phyloP scores from a whole-genome alignment of 352 stramenopile genomes.

The Pythium oligandrum region DNA sequence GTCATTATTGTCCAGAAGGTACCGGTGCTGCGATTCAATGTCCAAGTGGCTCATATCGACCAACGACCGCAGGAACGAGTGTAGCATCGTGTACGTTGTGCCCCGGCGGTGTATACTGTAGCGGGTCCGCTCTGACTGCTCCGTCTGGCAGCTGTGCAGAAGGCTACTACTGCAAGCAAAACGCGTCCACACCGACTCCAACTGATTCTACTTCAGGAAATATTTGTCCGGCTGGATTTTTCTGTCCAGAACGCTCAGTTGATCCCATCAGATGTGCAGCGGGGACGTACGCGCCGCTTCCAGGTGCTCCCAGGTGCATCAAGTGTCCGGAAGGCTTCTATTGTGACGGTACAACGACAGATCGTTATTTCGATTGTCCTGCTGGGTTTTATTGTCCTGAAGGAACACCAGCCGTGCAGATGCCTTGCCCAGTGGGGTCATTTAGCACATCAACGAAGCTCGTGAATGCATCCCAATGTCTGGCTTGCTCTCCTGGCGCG shows the following conservation, averaged over 20 bases:
- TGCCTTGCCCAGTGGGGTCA: slow-evolving; percentile 63
- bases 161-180: slow-evolving; percentile 82
- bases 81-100: slow-evolving; percentile 64
- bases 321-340: slow-evolving; percentile 60
- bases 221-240: slow-evolving; percentile 53
- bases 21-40: slow-evolving; percentile 51
- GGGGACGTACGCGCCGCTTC: slow-evolving; percentile 28
- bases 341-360: slow-evolving; percentile 48
- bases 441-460: slow-evolving; percentile 44
- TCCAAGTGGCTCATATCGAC: slow-evolving; percentile 53
- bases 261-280: slow-evolving; percentile 37
- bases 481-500: slow-evolving; percentile 28
- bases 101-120: slow-evolving; percentile 51
- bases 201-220: slow-evolving; percentile 37
- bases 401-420: slow-evolving; percentile 28
- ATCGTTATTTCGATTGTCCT: slow-evolving; percentile 38
- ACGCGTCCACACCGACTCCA: slow-evolving; percentile 35
- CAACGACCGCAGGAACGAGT: slow-evolving; percentile 38
- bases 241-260: slow-evolving; percentile 47
- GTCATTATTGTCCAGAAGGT: slow-evolving; percentile 69
- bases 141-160: slow-evolving; percentile 55
- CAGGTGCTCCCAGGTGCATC: slow-evolving; percentile 27
- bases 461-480: slow-evolving; percentile 33
- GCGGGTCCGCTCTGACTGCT: slow-evolving; percentile 29
- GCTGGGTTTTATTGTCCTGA: slow-evolving; percentile 42